phyloP scores from a whole-genome alignment of 1,284 basidiomycete species.

The Cutaneotrichosporon curvatum region DNA sequence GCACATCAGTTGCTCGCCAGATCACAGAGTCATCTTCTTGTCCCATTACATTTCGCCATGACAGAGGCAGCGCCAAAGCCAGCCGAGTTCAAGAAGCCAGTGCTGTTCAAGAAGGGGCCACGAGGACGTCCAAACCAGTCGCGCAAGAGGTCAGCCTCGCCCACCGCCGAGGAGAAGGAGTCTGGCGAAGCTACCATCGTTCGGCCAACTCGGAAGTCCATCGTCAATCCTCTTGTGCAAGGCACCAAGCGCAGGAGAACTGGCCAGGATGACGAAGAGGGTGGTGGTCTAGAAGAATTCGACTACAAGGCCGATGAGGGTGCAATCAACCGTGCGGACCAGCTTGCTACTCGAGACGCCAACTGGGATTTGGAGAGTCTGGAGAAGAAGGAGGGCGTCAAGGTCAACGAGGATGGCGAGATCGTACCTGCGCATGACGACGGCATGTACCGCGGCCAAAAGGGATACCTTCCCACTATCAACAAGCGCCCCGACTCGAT shows the following conservation, averaged over 20 bases:
- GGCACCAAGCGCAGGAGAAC: slow-evolving; percentile 66
- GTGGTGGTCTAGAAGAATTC: slow-evolving; percentile 56
- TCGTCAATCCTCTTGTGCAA: slow-evolving; percentile 66
- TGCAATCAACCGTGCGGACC: slow-evolving; percentile 27
- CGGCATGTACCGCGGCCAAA: slow-evolving; percentile 79
- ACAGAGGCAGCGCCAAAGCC: slow-evolving; percentile 46
- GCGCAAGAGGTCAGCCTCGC: slow-evolving; percentile 63
- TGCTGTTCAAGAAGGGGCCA: slow-evolving; percentile 81
- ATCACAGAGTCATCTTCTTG: no score
- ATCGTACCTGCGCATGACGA: slow-evolving; percentile 53
- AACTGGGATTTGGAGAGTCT: slow-evolving; percentile 48
- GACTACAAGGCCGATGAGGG: slow-evolving; percentile 49
- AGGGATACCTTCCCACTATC: slow-evolving; percentile 72
- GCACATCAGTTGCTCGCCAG: no score
- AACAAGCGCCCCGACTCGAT: slow-evolving; percentile 62
- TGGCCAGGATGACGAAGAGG: slow-evolving; percentile 57
- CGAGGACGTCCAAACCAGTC: slow-evolving; percentile 57
- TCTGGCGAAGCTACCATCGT: slow-evolving; percentile 54
- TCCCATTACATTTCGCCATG: slow-evolving; percentile 11
- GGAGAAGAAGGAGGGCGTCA: slow-evolving; percentile 23
- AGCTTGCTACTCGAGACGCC: slow-evolving; percentile 43
- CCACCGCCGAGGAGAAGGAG: slow-evolving; percentile 39
- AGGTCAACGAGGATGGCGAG: slow-evolving; percentile 46
- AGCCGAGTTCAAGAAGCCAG: slow-evolving; percentile 65
- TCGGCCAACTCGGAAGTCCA: slow-evolving; percentile 61